phyloP scores from a whole-genome alignment of 352 stramenopile genomes.

The Phytophthora capsici region DNA sequence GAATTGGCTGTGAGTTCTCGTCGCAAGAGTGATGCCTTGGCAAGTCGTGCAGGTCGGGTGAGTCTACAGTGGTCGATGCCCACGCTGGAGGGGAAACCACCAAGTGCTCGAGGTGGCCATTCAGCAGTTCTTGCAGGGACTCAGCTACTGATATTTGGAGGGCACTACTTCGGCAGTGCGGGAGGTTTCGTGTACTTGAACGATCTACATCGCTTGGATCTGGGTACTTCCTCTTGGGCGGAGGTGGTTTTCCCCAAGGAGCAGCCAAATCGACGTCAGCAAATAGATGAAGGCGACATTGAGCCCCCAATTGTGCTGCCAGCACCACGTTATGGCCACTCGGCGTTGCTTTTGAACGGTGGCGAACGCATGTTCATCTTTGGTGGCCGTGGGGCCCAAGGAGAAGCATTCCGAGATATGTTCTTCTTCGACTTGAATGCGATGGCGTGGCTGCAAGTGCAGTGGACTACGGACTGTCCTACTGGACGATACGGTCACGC shows the following conservation, averaged over 20 bases:
- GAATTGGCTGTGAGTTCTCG: constrained; percentile 27
- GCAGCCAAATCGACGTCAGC: constrained; percentile 17
- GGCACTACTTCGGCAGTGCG: constrained; percentile 88
- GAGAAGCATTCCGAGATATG: constrained; percentile 84
- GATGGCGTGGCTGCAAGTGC: constrained; percentile 87
- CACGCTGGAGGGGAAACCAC: constrained; percentile 56
- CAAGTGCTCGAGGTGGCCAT: constrained; percentile 71
- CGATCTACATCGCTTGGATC: constrained; percentile 89
- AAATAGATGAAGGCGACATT: constrained; percentile 34
- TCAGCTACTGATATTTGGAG: constrained; percentile 90
- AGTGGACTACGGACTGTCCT: constrained; percentile 86
- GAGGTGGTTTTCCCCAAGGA: constrained; percentile 62
- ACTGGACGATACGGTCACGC: constrained; percentile 76
- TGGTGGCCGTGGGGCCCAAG: constrained; percentile 57
- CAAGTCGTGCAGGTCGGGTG: constrained; percentile 46
- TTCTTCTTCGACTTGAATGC: constrained; percentile 87
- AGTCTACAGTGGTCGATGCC: constrained; percentile 71
- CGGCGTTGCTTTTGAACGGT: constrained; percentile 71
- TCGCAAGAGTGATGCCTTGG: constrained; percentile 25
- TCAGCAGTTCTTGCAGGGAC: constrained; percentile 76
- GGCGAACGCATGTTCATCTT: constrained; percentile 82
- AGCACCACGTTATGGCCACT: constrained; percentile 87
- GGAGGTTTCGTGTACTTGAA: constrained; percentile 91
- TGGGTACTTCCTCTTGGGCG: constrained; percentile 78
- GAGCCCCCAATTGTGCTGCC: constrained; percentile 52